Percentiles rank a stretch among this genome's conserved stretches.
These are phyloP conservation scores for Periconia sp. DNA, from an alignment of 2,329 filamentous ascomycete genomes.

Conservation along the genomic window DNA sequence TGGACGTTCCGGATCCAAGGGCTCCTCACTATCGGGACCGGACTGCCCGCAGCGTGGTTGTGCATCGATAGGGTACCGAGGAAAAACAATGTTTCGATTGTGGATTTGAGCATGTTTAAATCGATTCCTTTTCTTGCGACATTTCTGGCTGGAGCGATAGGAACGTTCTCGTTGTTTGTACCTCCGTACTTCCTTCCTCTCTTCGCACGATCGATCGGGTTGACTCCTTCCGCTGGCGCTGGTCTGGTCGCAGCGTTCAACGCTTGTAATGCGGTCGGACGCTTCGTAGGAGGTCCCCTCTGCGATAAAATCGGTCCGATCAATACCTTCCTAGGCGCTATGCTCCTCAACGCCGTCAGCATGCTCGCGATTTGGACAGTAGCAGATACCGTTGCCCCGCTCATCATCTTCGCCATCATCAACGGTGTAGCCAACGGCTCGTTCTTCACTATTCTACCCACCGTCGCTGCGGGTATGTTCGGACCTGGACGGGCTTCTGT, in stretches of 20 bases:
- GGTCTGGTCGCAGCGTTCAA: constrained; percentile 30
- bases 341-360: constrained; percentile 25
- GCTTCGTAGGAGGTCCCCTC: constrained; percentile 26
- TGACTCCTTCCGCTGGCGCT: constrained; percentile 28
- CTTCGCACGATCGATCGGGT: constrained; percentile 28
- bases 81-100: constrained; percentile 20
- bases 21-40: constrained; percentile 24
- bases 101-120: constrained; percentile 28
- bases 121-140: constrained; percentile 23
- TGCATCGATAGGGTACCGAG: constrained; percentile 26
- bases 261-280: constrained; percentile 30
- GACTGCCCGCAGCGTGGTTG: constrained; percentile 27
- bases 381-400: constrained; percentile 23
- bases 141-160: constrained; percentile 26
- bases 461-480: constrained; percentile 30
- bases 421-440: constrained; percentile 35
- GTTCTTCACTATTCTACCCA: constrained; percentile 32
- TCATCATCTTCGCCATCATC: constrained; percentile 28
- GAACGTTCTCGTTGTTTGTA: constrained; percentile 32
- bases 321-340: constrained; percentile 34
- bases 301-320: constrained; percentile 34
- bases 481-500: constrained; percentile 29
- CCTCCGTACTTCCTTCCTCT: constrained; percentile 33
- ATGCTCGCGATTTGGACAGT: constrained; percentile 38
- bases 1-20: constrained; percentile 37